Evolutionary conservation across 352 stramenopile species (phyloP), one percentile per base, ranked within the genome.

Genomic region (Phytophthora sp.): DNA sequence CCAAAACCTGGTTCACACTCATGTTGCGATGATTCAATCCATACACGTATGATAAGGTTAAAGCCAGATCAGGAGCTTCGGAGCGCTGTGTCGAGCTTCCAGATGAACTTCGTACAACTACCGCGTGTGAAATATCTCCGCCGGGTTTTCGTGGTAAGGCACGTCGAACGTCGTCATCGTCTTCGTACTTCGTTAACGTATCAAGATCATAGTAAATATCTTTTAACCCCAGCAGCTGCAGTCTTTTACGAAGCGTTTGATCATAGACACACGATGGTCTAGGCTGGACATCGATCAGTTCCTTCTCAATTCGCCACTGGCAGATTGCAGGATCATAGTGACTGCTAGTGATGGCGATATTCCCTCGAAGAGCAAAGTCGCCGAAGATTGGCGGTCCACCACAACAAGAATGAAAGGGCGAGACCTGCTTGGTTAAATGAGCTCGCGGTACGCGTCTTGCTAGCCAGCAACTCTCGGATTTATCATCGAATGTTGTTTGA

Each of bases 321-420:
- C 83, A 93, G 36, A 93, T 79, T 9, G 79, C 78, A 27, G 76
- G 70, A 9, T 82, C 72, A 15, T 57, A 38, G 35, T 73, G 74
- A 41, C 77, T 80, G 7, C 80, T 77, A 0, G 84, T 84, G 12
- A 95, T 35, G 7, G 79, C 52, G 12, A 91, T 31, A 33, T 69
- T 80, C 42, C 90, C 86, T 45, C 89, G 79, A 2, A 91, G 67
- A 8, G 86, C 82, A 62, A 93, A 93, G 0, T 74, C 71, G 5
- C 62, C 66, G 26, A 9, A 63, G 2, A 66, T 47, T 21, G 58
- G 30, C 18, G 61, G 57, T 11, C 29, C 44, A 5, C 33, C 27
- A 18, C 38, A 58, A 0, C 33, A 47, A 39, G 20, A 39, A 27
- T 20, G 12, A 26, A 39, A 50, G 4, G 44, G 20, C 7, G 51